Base-by-base conservation (phyloP, 2,329 filamentous ascomycete species). In the Alternaria sp. region DNA sequence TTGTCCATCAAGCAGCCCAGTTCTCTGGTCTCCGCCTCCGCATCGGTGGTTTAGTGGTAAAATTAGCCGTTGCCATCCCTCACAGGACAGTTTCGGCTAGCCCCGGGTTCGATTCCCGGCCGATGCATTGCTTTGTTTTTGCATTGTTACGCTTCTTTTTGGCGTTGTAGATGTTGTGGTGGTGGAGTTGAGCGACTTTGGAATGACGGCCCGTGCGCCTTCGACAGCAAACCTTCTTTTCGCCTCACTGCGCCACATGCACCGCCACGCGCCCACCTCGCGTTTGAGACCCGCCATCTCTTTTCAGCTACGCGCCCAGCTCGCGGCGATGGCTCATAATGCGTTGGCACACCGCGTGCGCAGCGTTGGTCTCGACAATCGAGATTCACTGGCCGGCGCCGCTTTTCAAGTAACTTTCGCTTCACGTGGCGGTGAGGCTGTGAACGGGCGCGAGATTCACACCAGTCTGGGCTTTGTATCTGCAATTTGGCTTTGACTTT, bases 41-140 rank as follows among this genome's bases (percentile, higher is more conserved):
- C 68, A 71, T 71, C 68, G 68, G 68, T 71, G 68, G 69, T 71
- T 71, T 71, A 71, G 69, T 71, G 69, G 69, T 71, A 71, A 71
- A 71, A 71, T 71, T 71, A 71, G 69, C 69, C 69, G 69, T 71
- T 71, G 69, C 69, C 69, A 71, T 64, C 18, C 57, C 1, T 14
- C 14, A 20, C 12, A 53, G 49, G 26, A 28, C 51, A 54, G 53
- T 54, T 64, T 65, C 69, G 69, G 69, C 69, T 71, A 71, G 69
- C 69, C 69, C 69, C 69, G 69, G 67, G 69, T 71, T 71, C 69
- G 69, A 71, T 71, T 71, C 68, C 65, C 67, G 67, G 68, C 65
- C 68, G 67, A 69, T 71, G 68, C 67, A 69, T 23, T 21, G 6
- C n/a, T 50, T 47, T 56, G 23, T 56, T 63, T 63, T 61, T 63